Evolutionary conservation across 345 rosid species (phyloP), one percentile per base, ranked within the genome.

Genomic region (Dimocarpus longan): DNA sequence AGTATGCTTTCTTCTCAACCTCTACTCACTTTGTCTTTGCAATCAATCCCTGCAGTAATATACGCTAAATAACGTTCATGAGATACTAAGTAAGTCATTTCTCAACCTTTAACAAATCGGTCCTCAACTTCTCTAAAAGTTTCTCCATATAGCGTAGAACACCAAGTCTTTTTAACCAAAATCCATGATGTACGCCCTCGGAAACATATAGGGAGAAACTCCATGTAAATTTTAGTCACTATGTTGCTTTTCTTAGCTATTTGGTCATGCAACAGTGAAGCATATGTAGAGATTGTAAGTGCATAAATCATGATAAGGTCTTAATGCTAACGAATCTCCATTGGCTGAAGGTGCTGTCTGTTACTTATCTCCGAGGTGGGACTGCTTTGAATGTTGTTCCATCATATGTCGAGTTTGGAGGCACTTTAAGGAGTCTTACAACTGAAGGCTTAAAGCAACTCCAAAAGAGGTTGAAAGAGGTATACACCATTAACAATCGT

Each of bases 341-440:
- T 74, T 70, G 69, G 73, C 64, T 84, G 80, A 84, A 95, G 98
- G 97, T 95, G 60, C 70, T 93, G 11, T 91, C 98, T 52, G 85
- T 95, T 80, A 89, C 96, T 63, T 88, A 76, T 80, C 86, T 95
- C 62, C 89, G 83, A 87, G 89, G 89, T 46, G 91, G 91, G 46
- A 82, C 82, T 57, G 88, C 91, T 68, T 80, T 85, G 63, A 89
- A 87, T 70, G 85, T 75, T 50, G 88, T 90, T 83, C 95, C 95
- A 2, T 69, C 86, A 5, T 82, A 84, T 78, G 93, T 92, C 68
- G 91, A 91, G 79, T 95, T 95, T 74, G 93, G 97, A 13, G 99
- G 99, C 79, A 89, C 98, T 60, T 71, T 93, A 83, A 89, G 99
- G 85, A 90, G 98, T 88, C 97, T 95, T 71, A 87, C 97, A 5